Evolutionary conservation across 192 early-diverging fungal species (phyloP), one percentile per base, ranked within the genome.

Genomic region (Umbelopsis isabellina): DNA sequence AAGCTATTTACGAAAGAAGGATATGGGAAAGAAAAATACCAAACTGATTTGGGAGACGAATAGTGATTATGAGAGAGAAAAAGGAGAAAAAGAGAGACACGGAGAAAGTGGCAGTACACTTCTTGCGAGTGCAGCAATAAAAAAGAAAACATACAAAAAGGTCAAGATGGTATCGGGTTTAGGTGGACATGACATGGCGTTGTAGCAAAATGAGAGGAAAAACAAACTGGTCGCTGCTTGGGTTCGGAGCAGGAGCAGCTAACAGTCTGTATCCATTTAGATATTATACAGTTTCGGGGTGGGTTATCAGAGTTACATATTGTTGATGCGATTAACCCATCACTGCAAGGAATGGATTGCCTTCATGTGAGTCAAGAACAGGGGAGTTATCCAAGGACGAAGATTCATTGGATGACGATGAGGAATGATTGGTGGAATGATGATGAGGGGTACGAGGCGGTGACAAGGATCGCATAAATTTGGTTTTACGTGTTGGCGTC

Each of bases 331-430:
- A 15, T 58, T 33, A 58, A 25, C 55, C 55, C 55, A 61, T 61
- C 27, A 61, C 55, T 35, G 55, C 55, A 25, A 61, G 30, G 55
- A 61, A 61, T 35, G 55, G 55, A 35, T 61, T 61, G 55, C 55
- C 55, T 61, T 61, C 55, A 35, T 61, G 55, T 6, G 55, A 61
- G 55, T 61, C 55, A 61, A 61, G 55, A 12, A 61, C 55, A 35
- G 55, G 55, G 18, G 55, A 61, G 16, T 21, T 49, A 6, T 41
- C 37, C 20, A 30, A 37, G 4, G 25, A 35, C 7, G 55, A 61
- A 2, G 51, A 53, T 53, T 23, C 51, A 25, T 12, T 23, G 8
- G 51, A 53, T 61, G 21, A 41, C 7, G 37, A 41, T 41, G 37
- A 41, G 37, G 37, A 22, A 35, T 61, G 55, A 16, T n/a, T 27